Evolutionary conservation across 768 basidiomycete genomes (phyloP), one percentile per base, ranked within the genome.

Genomic region (Mrakia blollopis): DNA sequence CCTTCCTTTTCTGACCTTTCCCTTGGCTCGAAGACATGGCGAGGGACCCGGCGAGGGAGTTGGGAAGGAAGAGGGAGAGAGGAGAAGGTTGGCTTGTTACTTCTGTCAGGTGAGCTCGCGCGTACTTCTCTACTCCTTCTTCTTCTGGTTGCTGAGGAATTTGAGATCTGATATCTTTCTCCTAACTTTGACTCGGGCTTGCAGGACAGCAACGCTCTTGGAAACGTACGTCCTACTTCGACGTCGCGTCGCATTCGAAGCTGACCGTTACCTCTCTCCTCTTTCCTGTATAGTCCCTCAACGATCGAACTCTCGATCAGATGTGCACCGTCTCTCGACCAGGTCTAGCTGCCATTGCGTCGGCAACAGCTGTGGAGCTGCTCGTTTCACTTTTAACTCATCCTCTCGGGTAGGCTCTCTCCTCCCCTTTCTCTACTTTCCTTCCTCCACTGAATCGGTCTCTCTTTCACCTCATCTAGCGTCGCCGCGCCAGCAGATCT

Each of bases 301-400:
- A 92, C 0, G 96, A 98, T 82, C 88, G 94, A 60, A 96, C 95
- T 5, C 88, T 98, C 21, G 97, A 98, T 83, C 96, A 98, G 83
- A 98, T 98, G 96, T 99, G 97, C 82, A 98, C 97, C 0, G 97
- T 99, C 41, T 98, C 96, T 0, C 86, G 97, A 30, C 97, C 97
- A 0, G 96, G 96, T 0, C 87, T 98, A 2, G 97, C 96, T 0
- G 89, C 93, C 0, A 93, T 98, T 72, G 97, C 97, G 0, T 89
- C 92, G 1, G 91, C 95, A 0, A 92, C 91, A 0, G 94, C 94
- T 0, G 96, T 98, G 1, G 97, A 99, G 82, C 86, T 99, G 13
- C 88, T 98, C 32, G 90, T 92, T 1, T 92, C 93, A 0, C 84
- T 97, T 4, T 80, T 98, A 11, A 95, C 98, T 81, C 94, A 98